phyloP scores from a whole-genome alignment of 129 eudicot species.

The Lactuca saligna region DNA sequence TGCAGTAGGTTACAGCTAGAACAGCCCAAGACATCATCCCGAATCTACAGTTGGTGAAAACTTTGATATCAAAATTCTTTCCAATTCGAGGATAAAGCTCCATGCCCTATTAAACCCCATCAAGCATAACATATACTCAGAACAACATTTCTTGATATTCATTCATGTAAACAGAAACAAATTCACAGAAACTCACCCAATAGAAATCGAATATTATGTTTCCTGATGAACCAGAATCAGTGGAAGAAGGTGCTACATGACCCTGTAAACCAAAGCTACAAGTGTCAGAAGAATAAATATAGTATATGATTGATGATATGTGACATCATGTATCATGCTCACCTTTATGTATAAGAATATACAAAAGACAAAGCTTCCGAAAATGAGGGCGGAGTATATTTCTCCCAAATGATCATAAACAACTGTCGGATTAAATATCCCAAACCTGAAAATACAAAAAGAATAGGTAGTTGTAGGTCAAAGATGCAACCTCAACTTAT shows the following conservation, averaged over 20 bases:
- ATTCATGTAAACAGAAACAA: neutral
- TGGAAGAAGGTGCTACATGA: conserved; percentile 84
- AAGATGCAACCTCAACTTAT: conserved; percentile 4
- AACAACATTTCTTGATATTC: conserved; percentile 2
- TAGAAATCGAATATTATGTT: conserved; percentile 91
- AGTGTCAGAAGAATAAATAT: conserved; percentile 26
- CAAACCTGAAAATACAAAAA: conserved; percentile 61
- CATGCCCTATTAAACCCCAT: conserved; percentile 67
- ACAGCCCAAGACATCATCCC: conserved; percentile 99
- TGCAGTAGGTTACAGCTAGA: conserved; percentile 96
- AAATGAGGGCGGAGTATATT: conserved; percentile 85
- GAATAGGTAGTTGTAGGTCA: neutral
- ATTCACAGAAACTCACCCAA: conserved; percentile 61
- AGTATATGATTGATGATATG: neutral
- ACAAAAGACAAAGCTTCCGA: conserved; percentile 90
- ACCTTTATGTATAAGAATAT: conserved; percentile 85
- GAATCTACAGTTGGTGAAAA: conserved; percentile 94
- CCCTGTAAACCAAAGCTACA: conserved; percentile 53
- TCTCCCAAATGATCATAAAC: conserved; percentile 96
- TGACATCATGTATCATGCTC: conserved; percentile 9
- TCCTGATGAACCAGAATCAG: conserved; percentile 95
- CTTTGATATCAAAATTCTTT: conserved; percentile 85
- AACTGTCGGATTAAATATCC: conserved; percentile 76
- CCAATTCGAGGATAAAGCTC: conserved; percentile 98
- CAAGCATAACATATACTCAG: conserved; percentile 6